Percentiles rank a stretch among this genome's conserved stretches.
These are phyloP conservation scores for Paragyromitra xinjiangensis DNA, from an alignment of 495 filamentous ascomycete genomes.

Conservation along the genomic window DNA sequence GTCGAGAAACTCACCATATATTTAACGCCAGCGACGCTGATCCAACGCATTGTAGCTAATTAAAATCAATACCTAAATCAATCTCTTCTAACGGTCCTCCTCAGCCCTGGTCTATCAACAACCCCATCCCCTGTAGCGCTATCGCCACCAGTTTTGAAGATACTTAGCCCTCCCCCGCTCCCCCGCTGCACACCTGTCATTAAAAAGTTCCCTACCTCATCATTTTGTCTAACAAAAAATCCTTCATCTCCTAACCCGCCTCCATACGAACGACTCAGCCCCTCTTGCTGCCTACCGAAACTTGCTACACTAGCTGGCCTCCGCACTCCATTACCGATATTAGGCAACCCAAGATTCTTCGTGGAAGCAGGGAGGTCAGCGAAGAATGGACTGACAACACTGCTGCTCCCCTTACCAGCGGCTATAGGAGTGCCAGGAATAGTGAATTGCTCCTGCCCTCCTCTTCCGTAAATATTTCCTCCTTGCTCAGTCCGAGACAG, in stretches of 20 bases:
- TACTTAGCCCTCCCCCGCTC: background rate
- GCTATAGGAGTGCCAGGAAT: conserved; percentile 6
- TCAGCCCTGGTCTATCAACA: conserved; percentile 51
- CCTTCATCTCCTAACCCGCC: conserved; percentile 3
- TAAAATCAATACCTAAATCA: conserved; percentile 31
- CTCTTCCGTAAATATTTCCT: conserved; percentile 58
- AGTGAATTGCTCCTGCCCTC: conserved; percentile 76
- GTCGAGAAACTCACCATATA: background rate
- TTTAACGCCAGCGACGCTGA: background rate
- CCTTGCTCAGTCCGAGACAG: conserved; percentile 3
- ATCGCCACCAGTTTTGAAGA: conserved; percentile 1
- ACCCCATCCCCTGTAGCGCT: conserved; percentile 7
- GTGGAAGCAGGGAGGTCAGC: background rate
- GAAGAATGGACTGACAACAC: conserved; percentile 48
- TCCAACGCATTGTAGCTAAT: conserved; percentile 12
- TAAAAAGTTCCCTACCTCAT: background rate
- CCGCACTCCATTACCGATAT: conserved; percentile 16
- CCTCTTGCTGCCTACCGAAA: conserved; percentile 28
- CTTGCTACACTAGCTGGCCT: conserved; percentile 42
- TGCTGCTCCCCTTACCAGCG: conserved; percentile 4
- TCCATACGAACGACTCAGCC: conserved; percentile 9
- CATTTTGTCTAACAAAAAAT: conserved; percentile 32
- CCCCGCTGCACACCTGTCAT: background rate
- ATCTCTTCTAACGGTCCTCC: conserved; percentile 52
- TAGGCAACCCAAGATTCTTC: conserved; percentile 5